phyloP scores from a whole-genome alignment of 2,329 filamentous ascomycete genomes.

The Neurospora crassa region DNA sequence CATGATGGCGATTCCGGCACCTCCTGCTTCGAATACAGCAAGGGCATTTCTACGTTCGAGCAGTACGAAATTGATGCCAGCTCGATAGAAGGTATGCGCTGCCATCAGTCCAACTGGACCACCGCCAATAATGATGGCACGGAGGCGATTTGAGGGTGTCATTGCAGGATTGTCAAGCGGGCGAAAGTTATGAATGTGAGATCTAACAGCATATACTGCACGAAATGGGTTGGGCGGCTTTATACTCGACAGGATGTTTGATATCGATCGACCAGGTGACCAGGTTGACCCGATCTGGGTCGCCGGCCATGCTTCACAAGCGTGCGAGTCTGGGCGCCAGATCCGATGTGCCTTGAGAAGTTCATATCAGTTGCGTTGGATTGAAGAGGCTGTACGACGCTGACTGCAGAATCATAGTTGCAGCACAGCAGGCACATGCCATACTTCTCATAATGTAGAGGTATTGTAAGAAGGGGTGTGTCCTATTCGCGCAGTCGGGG shows the following conservation, averaged over 20 bases:
- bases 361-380: background rate
- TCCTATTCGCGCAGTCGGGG: background rate
- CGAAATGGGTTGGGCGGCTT: background rate
- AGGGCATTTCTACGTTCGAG: constrained; percentile 1
- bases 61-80: constrained; percentile 6
- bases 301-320: background rate
- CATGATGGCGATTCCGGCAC: constrained; percentile 4
- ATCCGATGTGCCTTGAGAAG: background rate
- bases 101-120: constrained; percentile 9
- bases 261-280: background rate
- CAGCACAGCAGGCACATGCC: background rate
- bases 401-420: background rate
- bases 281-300: background rate
- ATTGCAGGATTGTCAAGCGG: background rate
- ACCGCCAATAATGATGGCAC: constrained; percentile 7
- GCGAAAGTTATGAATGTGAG: background rate
- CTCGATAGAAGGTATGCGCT: constrained; percentile 7
- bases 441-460: background rate
- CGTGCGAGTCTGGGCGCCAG: background rate
- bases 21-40: constrained; percentile 2
- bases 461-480: background rate
- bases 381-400: background rate
- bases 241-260: background rate
- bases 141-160: background rate
- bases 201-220: background rate